These are phyloP conservation scores for Wallemia ichthyophaga DNA, from an alignment of 1,284 basidiomycete genomes.

Conservation along the genomic window DNA sequence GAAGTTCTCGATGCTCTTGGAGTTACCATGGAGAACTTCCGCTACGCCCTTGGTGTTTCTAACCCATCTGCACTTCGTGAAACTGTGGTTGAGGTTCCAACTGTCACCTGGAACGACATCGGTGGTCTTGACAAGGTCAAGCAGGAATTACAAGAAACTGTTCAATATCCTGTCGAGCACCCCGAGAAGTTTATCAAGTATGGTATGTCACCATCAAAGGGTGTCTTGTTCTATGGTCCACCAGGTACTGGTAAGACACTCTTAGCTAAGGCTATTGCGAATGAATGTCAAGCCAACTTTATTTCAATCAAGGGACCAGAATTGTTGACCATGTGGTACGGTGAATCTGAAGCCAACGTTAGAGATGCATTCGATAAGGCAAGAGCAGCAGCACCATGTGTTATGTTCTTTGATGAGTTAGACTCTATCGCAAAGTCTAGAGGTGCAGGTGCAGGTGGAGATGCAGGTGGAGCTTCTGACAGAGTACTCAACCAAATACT, in stretches of 20 bases:
- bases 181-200: constrained; percentile 99
- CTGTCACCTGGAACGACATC: constrained; percentile 90
- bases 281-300: constrained; percentile 98
- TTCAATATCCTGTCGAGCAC: constrained; percentile 98
- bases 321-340: constrained; percentile 98
- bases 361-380: constrained; percentile 99
- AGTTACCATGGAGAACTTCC: constrained; percentile 96
- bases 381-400: constrained; percentile 88
- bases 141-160: constrained; percentile 92
- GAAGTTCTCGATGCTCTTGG: constrained; percentile 86
- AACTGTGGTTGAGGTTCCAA: constrained; percentile 86
- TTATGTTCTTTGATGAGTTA: constrained; percentile 99
- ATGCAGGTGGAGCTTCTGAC: constrained; percentile 82
- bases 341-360: constrained; percentile 98
- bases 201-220: constrained; percentile 96
- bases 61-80: constrained; percentile 92
- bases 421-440: constrained; percentile 95
- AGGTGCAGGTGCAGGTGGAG: constrained; percentile 41
- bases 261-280: constrained; percentile 87
- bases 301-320: constrained; percentile 48
- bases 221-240: constrained; percentile 88
- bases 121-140: constrained; percentile 99
- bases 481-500: constrained; percentile 91
- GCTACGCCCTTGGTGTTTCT: constrained; percentile 70
- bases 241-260: constrained; percentile 91